Evolutionary conservation across 176 grass and related monocot species (phyloP), one percentile per base, ranked within the genome.

Genomic region (Ensete glaucum): DNA sequence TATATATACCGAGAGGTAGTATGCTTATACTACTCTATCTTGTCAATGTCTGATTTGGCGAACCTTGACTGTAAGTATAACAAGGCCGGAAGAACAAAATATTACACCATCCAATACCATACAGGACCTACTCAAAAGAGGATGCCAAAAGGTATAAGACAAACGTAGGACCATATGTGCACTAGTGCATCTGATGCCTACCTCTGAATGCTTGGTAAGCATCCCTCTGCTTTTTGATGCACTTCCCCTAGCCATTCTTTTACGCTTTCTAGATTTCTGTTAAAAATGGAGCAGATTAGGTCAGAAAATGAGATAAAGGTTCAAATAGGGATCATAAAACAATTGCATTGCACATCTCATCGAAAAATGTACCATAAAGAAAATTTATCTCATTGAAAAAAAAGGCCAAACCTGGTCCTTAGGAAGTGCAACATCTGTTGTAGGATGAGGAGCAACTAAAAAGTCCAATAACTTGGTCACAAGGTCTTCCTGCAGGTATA

Each of bases 391-490:
- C 24, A 25, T 25, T 25, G 84, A 65, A 83, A 50, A 43, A 58
- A 43, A 17, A 67, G 69, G 76, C 78, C 65, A 83, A 71, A 84
- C 84, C 82, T 87, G 79, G 64, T 83, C 79, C 78, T 89, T 84
- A 67, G 86, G 84, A 74, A 76, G 66, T 22, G 69, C 69, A 53
- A 73, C 87, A 80, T 87, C 88, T 84, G 78, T 67, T n/a, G 60
- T 29, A 52, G 55, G 74, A 78, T 86, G 88, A 78, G 95, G 95
- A 48, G 88, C 95, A 70, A 89, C 88, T 70, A 99, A 91, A 70
- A 99, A 99, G 57, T 99, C 95, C 88, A 99, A 85, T 19, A 99
- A 74, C 73, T 88, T 99, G 63, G 49, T 75, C 58, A 99, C 83
- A 17, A 99, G 80, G 73, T 99, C 95, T 82, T 99, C 95, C 95